Percentiles rank a stretch among this genome's conserved stretches.
These are phyloP conservation scores for Niebla homalea DNA, from an alignment of 495 filamentous ascomycete genomes.

Conservation along the genomic window DNA sequence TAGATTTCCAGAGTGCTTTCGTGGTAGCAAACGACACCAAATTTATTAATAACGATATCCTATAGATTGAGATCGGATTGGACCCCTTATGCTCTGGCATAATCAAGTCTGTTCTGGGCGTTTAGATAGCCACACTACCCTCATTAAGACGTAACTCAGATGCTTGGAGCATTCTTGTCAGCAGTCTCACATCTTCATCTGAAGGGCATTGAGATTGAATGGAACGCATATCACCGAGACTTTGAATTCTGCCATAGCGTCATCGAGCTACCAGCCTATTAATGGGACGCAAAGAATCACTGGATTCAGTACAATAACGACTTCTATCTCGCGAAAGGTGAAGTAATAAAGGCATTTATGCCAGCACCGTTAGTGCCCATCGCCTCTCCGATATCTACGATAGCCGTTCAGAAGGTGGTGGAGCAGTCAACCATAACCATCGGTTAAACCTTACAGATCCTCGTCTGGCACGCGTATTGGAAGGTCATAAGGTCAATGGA, in stretches of 20 bases:
- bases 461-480: conserved; percentile 45
- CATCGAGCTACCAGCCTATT: conserved; percentile 58
- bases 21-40: conserved; percentile 1
- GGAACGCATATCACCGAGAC: conserved; percentile 68
- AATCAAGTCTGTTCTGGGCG: conserved; percentile 54
- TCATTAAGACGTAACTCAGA: conserved; percentile 42
- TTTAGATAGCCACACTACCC: conserved; percentile 40
- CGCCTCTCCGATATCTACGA: conserved; percentile 5
- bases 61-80: conserved; percentile 42
- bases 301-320: conserved; percentile 69
- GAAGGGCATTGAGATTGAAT: conserved; percentile 54
- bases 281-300: conserved; percentile 69
- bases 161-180: conserved; percentile 52
- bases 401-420: conserved; percentile 36
- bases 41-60: conserved; percentile 26
- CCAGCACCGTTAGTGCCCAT: conserved; percentile 33
- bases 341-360: conserved; percentile 23
- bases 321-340: conserved; percentile 41
- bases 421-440: conserved; percentile 44
- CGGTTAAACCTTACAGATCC: conserved; percentile 50
- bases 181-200: conserved; percentile 48
- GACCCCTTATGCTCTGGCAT: conserved; percentile 54
- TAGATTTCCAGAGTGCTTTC: conserved; percentile 50
- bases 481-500: conserved; percentile 65
- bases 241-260: conserved; percentile 47